Evolutionary conservation across 169 alveolate genomes (phyloP).

Genomic region (Plasmodium chabaudi): DNA sequence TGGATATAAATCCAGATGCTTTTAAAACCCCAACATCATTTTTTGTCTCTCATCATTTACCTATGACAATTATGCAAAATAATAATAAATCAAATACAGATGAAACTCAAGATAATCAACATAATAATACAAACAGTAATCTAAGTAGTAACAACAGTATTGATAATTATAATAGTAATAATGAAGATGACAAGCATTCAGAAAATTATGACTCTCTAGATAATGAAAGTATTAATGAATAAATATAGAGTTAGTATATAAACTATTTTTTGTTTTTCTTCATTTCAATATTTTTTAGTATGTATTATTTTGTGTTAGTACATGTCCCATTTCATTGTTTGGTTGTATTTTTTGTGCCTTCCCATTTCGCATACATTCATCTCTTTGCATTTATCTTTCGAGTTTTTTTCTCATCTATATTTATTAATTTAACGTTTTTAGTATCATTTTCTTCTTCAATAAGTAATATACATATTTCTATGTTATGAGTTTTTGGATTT

Average conservation of each 20-base stretch:
- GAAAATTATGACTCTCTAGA: constrained; percentile 16
- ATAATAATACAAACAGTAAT: neutral
- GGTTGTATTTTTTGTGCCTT: constrained; percentile 51
- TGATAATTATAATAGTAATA: neutral
- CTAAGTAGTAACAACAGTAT: neutral
- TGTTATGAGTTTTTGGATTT: neutral
- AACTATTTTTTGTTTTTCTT: neutral
- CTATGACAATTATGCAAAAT: constrained; percentile 39
- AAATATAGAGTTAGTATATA: neutral
- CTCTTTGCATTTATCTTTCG: constrained; percentile 15
- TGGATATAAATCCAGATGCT: constrained; percentile 75
- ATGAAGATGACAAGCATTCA: neutral
- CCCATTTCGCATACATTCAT: constrained; percentile 14
- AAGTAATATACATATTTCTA: neutral
- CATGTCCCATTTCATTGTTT: constrained; percentile 8
- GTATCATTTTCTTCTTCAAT: neutral
- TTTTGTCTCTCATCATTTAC: constrained; percentile 69
- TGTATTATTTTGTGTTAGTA: constrained; percentile 3
- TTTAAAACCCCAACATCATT: constrained; percentile 72
- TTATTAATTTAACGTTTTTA: too few relatives aligned
- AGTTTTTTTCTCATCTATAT: neutral
- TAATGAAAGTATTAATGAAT: constrained; percentile 17
- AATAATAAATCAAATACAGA: constrained; percentile 42
- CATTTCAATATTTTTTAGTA: constrained; percentile 4
- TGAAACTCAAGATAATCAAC: neutral